phyloP scores from a whole-genome alignment of 2,329 filamentous ascomycete genomes.

The Fusarium sp. region DNA sequence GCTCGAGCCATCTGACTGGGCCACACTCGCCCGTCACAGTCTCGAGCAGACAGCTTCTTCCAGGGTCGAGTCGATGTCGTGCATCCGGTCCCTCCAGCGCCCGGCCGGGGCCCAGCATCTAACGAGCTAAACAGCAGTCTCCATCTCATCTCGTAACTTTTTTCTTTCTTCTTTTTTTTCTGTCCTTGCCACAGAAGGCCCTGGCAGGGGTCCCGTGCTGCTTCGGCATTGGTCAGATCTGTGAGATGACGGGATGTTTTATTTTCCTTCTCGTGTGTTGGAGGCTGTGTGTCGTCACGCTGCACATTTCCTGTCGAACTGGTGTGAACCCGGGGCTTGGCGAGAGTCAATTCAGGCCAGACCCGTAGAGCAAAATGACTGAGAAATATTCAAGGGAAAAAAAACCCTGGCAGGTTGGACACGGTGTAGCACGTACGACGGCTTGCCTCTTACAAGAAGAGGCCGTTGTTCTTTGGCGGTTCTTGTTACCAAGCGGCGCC shows the following conservation, averaged over 20 bases:
- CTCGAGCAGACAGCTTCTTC: not conserved
- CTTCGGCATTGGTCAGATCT: conserved; percentile 51
- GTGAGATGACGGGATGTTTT: conserved; percentile 39
- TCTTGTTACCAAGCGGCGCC: too few relatives aligned
- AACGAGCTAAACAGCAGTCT: too few relatives aligned
- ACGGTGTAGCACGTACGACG: not conserved
- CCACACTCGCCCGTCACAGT: conserved; percentile 16
- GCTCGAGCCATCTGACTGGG: conserved; percentile 29
- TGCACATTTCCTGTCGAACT: conserved; percentile 37
- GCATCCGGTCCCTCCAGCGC: conserved; percentile 45
- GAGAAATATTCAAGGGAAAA: too few relatives aligned
- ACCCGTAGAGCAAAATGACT: too few relatives aligned
- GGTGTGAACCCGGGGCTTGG: conserved; percentile 46
- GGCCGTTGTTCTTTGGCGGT: not conserved
- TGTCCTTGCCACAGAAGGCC: conserved; percentile 49
- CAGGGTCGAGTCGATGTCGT: conserved; percentile 61
- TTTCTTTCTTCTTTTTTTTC: too few relatives aligned
- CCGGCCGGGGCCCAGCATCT: not conserved
- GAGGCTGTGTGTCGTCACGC: conserved; percentile 50
- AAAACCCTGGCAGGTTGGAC: not conserved
- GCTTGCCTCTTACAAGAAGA: not conserved
- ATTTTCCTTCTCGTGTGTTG: conserved; percentile 31
- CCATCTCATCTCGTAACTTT: too few relatives aligned
- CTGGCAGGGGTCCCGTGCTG: conserved; percentile 50
- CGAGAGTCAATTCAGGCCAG: conserved; percentile 5